These are phyloP conservation scores for Tulasnella calospora DNA, from an alignment of 768 basidiomycete species.

Conservation along the genomic window DNA sequence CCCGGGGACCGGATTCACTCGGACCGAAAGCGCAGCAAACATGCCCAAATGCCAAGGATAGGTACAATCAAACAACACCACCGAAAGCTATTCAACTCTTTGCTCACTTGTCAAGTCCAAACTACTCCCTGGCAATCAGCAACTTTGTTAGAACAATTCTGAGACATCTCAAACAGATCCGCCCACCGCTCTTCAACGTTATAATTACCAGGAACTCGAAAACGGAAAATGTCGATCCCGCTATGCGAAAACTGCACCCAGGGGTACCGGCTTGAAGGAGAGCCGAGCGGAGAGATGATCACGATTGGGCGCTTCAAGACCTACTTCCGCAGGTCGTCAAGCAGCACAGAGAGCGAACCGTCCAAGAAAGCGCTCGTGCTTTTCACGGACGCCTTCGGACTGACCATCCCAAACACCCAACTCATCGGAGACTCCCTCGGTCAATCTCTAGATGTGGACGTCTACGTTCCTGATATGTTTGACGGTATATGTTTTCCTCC, in stretches of 20 bases:
- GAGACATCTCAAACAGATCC: too few species aligned
- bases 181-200: background rate
- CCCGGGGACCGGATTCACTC: background rate
- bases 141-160: too few species aligned
- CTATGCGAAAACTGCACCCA: conserved; percentile 19
- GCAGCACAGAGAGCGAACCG: background rate
- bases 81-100: too few species aligned
- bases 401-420: conserved; percentile 49
- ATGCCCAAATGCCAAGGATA: background rate
- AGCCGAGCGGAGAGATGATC: conserved; percentile 19
- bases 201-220: too few species aligned
- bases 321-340: background rate
- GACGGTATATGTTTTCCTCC: conserved; percentile 38
- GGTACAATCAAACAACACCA: too few species aligned
- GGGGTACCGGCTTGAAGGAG: conserved; percentile 9
- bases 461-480: conserved; percentile 61
- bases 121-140: too few species aligned
- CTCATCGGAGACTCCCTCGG: conserved; percentile 55
- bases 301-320: background rate
- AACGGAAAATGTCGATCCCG: background rate
- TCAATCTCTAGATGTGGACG: conserved; percentile 49
- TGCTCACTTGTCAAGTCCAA: too few species aligned
- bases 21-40: background rate
- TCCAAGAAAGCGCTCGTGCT: conserved; percentile 46
- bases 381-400: conserved; percentile 55